A percentile compares a stretch with the other conserved stretches of the same genome.
Conservation (phyloP, 176 grass and related monocot species). For the Paspalum notatum region DNA sequence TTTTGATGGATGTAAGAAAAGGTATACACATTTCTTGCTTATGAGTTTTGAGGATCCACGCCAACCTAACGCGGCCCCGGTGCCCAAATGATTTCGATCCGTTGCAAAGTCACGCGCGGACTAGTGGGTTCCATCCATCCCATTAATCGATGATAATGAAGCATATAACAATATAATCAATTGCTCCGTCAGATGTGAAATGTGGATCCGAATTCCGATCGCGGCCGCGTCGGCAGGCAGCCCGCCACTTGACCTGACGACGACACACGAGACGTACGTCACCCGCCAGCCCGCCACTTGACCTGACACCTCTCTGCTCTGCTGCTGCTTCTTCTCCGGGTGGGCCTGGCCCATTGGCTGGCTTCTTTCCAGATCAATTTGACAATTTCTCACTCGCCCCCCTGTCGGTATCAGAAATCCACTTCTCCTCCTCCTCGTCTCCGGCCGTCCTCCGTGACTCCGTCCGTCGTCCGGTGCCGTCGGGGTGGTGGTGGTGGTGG, state of each 20-base stretch:
- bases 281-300: neutral
- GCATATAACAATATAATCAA: too few relatives aligned
- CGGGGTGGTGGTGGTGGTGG: neutral
- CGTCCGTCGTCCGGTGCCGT: neutral
- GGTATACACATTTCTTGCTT: too few relatives aligned
- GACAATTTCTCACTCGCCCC: neutral
- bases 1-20: too few relatives aligned
- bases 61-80: too few relatives aligned
- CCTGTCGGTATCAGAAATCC: neutral
- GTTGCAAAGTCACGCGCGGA: too few relatives aligned
- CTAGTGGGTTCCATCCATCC: too few relatives aligned
- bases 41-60: too few relatives aligned
- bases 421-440: neutral
- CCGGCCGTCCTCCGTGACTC: neutral
- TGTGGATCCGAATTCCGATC: neutral
- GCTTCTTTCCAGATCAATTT: neutral
- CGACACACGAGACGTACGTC: neutral
- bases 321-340: neutral
- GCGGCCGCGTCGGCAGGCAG: neutral
- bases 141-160: too few relatives aligned
- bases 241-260: too few relatives aligned
- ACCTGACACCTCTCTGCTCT: neutral
- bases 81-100: too few relatives aligned
- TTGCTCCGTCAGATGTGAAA: neutral
- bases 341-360: neutral